A percentile compares a stretch with the other conserved stretches of the same genome.
phyloP scores from a whole-genome alignment of 2,329 filamentous ascomycete genomes.

The Fusarium marasasianum region DNA sequence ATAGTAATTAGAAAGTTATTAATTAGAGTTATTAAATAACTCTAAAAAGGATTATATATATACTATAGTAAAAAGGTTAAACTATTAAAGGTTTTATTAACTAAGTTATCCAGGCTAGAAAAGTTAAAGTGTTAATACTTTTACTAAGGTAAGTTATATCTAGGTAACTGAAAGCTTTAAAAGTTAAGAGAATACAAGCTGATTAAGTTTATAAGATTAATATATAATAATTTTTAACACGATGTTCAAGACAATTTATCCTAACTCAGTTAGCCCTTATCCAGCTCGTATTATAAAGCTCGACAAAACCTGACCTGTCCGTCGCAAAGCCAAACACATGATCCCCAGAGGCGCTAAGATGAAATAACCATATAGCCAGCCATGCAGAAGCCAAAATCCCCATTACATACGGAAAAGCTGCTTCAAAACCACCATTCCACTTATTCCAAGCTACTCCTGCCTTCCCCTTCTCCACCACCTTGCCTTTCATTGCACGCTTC shows the following conservation, averaged over 20 bases:
- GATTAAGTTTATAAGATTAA: too few species aligned
- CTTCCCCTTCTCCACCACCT: neutral
- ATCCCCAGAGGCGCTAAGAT: neutral
- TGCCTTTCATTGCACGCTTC: neutral
- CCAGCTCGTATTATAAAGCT: neutral
- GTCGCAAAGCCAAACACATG: neutral
- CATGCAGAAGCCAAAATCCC: neutral
- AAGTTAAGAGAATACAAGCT: too few species aligned
- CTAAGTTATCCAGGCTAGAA: too few species aligned
- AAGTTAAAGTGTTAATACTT: too few species aligned
- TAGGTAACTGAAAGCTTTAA: too few species aligned
- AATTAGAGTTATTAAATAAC: too few species aligned
- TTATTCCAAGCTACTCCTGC: neutral
- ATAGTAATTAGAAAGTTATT: too few species aligned
- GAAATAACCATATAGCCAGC: neutral
- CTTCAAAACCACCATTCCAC: neutral
- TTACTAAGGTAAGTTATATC: too few species aligned
- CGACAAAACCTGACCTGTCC: neutral
- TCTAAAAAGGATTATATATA: too few species aligned
- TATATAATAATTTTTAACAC: too few species aligned
- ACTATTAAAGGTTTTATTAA: too few species aligned
- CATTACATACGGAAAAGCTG: neutral
- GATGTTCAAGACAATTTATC: neutral
- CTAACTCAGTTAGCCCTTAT: fast-evolving
- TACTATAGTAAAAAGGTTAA: too few species aligned